Conservation (phyloP, 129 eudicot species). For the Silybum marianum region DNA sequence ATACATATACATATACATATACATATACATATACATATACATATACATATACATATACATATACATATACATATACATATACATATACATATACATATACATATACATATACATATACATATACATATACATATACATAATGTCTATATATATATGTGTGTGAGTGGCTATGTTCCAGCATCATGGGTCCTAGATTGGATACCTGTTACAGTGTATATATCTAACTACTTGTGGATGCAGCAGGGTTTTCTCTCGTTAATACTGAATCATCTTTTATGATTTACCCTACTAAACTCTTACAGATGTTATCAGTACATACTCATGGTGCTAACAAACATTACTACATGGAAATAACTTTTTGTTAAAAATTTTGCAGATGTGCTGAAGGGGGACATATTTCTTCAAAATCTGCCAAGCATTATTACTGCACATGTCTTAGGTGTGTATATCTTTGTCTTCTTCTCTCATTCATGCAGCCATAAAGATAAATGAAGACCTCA, state of each 20-base stretch:
- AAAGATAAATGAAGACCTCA: background rate
- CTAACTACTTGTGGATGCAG: background rate
- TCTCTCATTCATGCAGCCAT: background rate
- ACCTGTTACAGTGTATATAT: background rate
- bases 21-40: too few species aligned
- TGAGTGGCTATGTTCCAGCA: background rate
- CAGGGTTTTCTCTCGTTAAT: background rate
- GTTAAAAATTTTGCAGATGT: slow-evolving; percentile 50
- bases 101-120: too few species aligned
- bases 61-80: too few species aligned
- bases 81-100: too few species aligned
- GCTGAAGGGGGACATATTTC: slow-evolving; percentile 96
- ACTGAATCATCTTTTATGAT: background rate
- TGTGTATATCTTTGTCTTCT: slow-evolving; percentile 12
- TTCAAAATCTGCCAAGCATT: slow-evolving; percentile 96
- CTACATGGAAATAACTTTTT: slow-evolving; percentile 3
- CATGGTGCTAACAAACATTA: background rate
- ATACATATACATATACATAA: too few species aligned
- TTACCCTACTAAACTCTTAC: slow-evolving; percentile 6
- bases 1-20: too few species aligned
- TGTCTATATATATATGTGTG: background rate
- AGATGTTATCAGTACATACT: background rate
- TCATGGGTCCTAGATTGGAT: background rate
- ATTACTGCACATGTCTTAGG: slow-evolving; percentile 87
- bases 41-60: too few species aligned